These are phyloP conservation scores for Tylopilus plumbeoviolaceoides DNA, from an alignment of 768 basidiomycete species.

Conservation along the genomic window DNA sequence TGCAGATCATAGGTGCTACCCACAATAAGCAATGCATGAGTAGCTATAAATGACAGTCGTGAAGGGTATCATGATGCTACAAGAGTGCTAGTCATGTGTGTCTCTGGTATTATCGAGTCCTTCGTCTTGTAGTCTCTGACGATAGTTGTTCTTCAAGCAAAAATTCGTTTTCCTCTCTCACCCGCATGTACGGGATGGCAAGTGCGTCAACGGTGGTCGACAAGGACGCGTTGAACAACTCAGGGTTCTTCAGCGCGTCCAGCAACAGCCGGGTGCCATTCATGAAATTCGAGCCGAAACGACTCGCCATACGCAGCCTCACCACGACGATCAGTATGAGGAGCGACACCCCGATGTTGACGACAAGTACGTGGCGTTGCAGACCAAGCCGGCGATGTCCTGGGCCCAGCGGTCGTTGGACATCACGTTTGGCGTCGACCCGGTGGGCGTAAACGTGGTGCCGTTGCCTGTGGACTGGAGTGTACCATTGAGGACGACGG, in stretches of 20 bases:
- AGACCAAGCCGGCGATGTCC: too few relatives aligned
- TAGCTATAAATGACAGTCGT: neutral
- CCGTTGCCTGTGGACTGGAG: too few relatives aligned
- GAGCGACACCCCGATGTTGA: neutral
- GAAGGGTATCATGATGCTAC: neutral
- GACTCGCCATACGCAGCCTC: neutral
- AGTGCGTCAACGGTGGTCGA: neutral
- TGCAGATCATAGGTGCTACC: slow-evolving; percentile 15
- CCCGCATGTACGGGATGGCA: neutral
- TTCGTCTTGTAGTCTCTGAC: neutral
- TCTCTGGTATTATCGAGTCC: too few relatives aligned
- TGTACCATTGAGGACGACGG: too few relatives aligned
- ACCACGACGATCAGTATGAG: neutral
- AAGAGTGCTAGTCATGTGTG: neutral
- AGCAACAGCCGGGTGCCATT: too few relatives aligned
- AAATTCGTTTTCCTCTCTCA: neutral
- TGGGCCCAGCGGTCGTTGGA: too few relatives aligned
- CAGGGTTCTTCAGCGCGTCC: neutral
- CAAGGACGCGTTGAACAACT: neutral
- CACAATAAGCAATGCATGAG: neutral
- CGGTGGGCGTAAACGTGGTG: too few relatives aligned
- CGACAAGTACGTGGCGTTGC: too few relatives aligned
- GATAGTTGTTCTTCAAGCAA: neutral
- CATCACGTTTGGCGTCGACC: too few relatives aligned
- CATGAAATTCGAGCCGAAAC: too few relatives aligned